Base-by-base conservation (phyloP, 805 yeast species). In the Teunomyces atbi region DNA sequence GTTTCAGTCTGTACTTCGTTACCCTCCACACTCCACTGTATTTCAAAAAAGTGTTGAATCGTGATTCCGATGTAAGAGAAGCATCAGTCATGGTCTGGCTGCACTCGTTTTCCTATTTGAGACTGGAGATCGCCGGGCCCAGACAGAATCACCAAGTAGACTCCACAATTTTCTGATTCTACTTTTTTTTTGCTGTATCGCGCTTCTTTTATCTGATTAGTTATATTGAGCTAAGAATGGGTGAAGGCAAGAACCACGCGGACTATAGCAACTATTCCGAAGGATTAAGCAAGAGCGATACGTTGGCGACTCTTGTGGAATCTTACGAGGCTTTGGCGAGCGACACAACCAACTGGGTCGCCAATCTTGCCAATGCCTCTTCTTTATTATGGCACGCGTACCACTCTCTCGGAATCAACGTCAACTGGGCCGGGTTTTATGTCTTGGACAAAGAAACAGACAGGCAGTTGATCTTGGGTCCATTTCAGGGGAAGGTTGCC, bases 371-470 rank as follows among this genome's bases (percentile, higher is more conserved):
- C 21, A 92, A 92, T 59, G 85, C 92, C 32, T 77, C 96, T 5
- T 86, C 97, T 4, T 72, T 92, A 47, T 54, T 94, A 42, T 92
- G 97, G 96, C 84, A 89, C 58, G 91, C 88, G 8, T 92, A 89
- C 64, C 84, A 78, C 46, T 77, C 89, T 0, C 61, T 87, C 19
- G 64, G 65, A 1, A 54, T 65, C 11, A 69, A 70, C 0, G 87
- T 91, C 8, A 92, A 92, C 63, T 92, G 99, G 99, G 81, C 96
- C 0, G 99, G 99, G 0, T 90, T 94, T 62, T 92, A 92, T 58
- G 79, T 87, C 1, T 54, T 73, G 13, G 75, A 79, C 45, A 63
- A 70, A 2, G 57, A 61, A 10, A 62, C 58, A 20, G 41, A 55
- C 1, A 40, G 61, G 1, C 81, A 77, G 57, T 70, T 94, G 43